Base-by-base conservation (phyloP, 768 basidiomycete species). In the Boletus rubroflammeus region DNA sequence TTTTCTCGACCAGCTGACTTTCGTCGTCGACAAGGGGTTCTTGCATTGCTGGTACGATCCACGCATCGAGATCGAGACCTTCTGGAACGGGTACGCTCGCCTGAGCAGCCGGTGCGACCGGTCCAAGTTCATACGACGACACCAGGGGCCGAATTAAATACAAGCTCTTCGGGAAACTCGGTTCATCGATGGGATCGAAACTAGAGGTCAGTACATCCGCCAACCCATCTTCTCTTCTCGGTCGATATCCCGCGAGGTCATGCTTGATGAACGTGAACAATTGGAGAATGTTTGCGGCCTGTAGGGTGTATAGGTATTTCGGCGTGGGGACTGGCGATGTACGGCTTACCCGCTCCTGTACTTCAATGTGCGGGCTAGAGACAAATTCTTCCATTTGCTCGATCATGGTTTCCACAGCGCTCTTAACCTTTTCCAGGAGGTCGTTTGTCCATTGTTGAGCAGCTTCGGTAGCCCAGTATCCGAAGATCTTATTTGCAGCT, bases 101-200 rank as follows among this genome's bases (percentile, higher is more conserved):
- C 73, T 98, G 96, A 3, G 96, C 96, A 51, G 75, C 75, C 1
- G 73, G 58, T 7, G 88, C 93, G 35, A 98, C 90, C 0, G 94
- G 88, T 56, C 90, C 93, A 19, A 99, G 82, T 56, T 92, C 88
- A 62, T 95, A 85, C 6, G 79, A 64, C 17, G 79, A 76, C 63
- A 90, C 90, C 8, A 99, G 73, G 0, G 93, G 92, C 38, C 81
- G 78, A 41, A 98, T 84, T 50, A 99, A 82, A 68, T 85, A 89
- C 13, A 98, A 74, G 62, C 90, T 92, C 73, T 95, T 94, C 3
- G 97, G 97, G 64, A 91, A 96, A 34, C 73, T 72, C 15, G 82
- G 81, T 34, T 59, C 63, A 3, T 45, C 51, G 25, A 70, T 63
- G 6, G 65, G 60, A 46, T 76, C 78, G 13, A 79, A 80, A 49